Conservation (phyloP, 2,329 filamentous ascomycete genomes). For the Incumbomyces delicatus region DNA sequence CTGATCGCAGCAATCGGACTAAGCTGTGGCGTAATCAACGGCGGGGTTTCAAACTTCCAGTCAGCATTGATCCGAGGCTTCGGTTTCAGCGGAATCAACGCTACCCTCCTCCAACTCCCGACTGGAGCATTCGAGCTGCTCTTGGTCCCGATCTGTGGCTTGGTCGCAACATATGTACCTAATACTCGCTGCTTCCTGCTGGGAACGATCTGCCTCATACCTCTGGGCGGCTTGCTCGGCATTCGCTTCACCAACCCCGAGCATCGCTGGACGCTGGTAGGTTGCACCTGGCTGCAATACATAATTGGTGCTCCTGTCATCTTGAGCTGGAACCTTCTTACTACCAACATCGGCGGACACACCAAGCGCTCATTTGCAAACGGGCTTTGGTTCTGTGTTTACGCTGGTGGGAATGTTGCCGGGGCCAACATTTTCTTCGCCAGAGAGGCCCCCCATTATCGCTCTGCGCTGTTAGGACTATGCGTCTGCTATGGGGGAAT, state of each 20-base stretch:
- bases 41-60: slow-evolving; percentile 41
- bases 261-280: slow-evolving; percentile 40
- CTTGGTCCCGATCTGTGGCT: slow-evolving; percentile 28
- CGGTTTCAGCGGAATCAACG: slow-evolving; percentile 29
- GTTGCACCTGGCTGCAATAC: slow-evolving; percentile 45
- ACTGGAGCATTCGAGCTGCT: slow-evolving; percentile 26
- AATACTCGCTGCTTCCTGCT: slow-evolving; percentile 30
- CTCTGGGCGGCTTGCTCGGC: slow-evolving; percentile 40
- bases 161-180: slow-evolving; percentile 35
- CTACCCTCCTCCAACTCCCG: slow-evolving; percentile 28
- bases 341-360: slow-evolving; percentile 40
- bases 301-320: slow-evolving; percentile 42
- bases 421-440: slow-evolving; percentile 41
- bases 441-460: slow-evolving; percentile 35
- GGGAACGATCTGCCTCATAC: slow-evolving; percentile 23
- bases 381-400: slow-evolving; percentile 41
- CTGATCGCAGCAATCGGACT: slow-evolving; percentile 34
- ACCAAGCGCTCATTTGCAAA: slow-evolving; percentile 43
- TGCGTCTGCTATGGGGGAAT: slow-evolving; percentile 37
- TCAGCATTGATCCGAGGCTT: slow-evolving; percentile 38
- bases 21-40: slow-evolving; percentile 39
- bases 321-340: slow-evolving; percentile 43
- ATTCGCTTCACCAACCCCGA: slow-evolving; percentile 39
- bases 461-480: slow-evolving; percentile 35
- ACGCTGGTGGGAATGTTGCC: slow-evolving; percentile 40